Evolutionary conservation across 306 rosid genomes (phyloP), one percentile per base, ranked within the genome.

Genomic region (Psophocarpus tetragonolobus): DNA sequence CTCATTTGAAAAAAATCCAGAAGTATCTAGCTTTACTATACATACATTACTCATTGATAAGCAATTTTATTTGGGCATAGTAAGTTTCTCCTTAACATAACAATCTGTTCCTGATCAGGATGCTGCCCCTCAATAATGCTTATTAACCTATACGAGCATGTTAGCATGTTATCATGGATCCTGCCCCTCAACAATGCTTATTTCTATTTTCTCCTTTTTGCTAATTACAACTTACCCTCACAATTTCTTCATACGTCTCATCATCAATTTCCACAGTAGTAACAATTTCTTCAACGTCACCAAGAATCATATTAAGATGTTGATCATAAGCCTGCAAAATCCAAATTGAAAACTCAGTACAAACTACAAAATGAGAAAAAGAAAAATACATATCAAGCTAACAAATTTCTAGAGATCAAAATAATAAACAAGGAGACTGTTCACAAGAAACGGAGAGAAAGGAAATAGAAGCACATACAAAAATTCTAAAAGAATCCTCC

Each of bases 251-350:
- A 60, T 96, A 96, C 4, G 99, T 96, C 80, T 96, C 99, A 71
- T 96, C 99, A 62, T 96, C 99, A 9, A 96, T 96, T 84, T 96
- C 99, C 6, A 96, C 96, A 8, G 97, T 86, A 6, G 99, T 96
- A 74, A 96, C 96, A 20, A 90, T 36, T 86, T 96, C 99, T 79
- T 96, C 99, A 23, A 96, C 99, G 83, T 96, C 99, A 38, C 99
- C 99, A n/a, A 96, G 99, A 85, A 96, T 96, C 99, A 96, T 96
- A 84, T 96, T 96, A 61, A 96, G 92, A 85, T 96, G 99, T 73
- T 96, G 99, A 89, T 96, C 99, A 82, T 96, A 96, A 47, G 99
- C 99, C 99, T 96, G 91, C 84, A 90, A 80, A 80, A 73, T 44
- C 32, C 64, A 78, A 74, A 78, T 68, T 54, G 66, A 38, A 51